Percentiles rank a stretch among this genome's conserved stretches.
Evolutionary conservation across 768 basidiomycete species (phyloP).

Genomic region (Mrakia gelida): DNA sequence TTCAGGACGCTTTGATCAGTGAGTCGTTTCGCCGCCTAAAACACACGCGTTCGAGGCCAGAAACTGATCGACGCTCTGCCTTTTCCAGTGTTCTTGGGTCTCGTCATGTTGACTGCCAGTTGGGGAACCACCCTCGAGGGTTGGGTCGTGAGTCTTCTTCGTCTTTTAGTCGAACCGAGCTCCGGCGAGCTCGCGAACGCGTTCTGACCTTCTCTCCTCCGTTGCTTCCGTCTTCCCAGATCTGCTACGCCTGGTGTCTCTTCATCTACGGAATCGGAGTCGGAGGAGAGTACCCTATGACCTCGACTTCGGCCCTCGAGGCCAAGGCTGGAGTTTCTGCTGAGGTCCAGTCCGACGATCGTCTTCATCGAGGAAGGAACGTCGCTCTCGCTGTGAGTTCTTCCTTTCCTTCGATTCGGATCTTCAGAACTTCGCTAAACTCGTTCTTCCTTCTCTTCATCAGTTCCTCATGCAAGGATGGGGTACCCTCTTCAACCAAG

Average conservation of each 20-base stretch:
- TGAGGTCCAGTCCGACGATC: constrained; percentile 42
- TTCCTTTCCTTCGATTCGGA: not conserved
- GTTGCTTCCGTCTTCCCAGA: not conserved
- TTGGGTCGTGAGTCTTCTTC: constrained; percentile 44
- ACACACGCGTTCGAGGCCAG: not conserved
- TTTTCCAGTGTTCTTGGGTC: constrained; percentile 36
- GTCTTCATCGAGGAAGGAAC: constrained; percentile 47
- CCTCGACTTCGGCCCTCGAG: constrained; percentile 46
- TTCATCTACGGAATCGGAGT: constrained; percentile 48
- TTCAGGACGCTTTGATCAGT: constrained; percentile 47
- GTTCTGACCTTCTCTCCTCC: not conserved
- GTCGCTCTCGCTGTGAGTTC: constrained; percentile 42
- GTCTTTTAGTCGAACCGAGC: no score
- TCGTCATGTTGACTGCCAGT: constrained; percentile 48
- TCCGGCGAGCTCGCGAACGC: not conserved
- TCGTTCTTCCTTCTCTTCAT: not conserved
- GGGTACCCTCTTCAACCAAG: constrained; percentile 42
- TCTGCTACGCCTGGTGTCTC: constrained; percentile 42
- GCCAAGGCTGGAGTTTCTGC: constrained; percentile 37
- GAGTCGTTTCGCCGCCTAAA: not conserved
- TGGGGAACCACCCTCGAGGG: constrained; percentile 46
- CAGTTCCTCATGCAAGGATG: constrained; percentile 37
- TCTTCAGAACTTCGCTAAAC: not conserved
- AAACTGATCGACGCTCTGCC: not conserved
- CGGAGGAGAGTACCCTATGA: constrained; percentile 47